These are phyloP conservation scores for Tricholomella constricta DNA, from an alignment of 768 basidiomycete genomes.

Conservation along the genomic window DNA sequence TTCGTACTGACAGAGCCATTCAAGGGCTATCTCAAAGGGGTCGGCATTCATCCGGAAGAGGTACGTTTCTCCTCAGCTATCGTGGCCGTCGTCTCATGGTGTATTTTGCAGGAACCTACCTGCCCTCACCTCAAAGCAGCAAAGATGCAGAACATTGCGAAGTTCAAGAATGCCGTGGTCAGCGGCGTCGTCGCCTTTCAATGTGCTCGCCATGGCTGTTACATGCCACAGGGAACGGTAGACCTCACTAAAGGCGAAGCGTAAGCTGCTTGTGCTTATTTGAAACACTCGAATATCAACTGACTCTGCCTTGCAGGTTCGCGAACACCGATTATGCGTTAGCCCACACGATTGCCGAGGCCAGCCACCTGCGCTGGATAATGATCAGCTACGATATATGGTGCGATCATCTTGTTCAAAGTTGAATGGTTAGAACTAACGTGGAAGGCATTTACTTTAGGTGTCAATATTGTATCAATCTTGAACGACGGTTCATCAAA, in stretches of 20 bases:
- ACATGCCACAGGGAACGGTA: slow-evolving; percentile 21
- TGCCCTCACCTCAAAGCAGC: slow-evolving; percentile 29
- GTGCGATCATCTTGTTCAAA: background rate
- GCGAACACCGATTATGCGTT: slow-evolving; percentile 26
- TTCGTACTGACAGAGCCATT: slow-evolving; percentile 22
- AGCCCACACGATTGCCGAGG: slow-evolving; percentile 10
- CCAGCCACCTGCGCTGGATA: slow-evolving; percentile 15
- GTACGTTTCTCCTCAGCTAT: background rate
- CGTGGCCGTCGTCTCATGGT: background rate
- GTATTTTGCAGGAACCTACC: slow-evolving; percentile 17
- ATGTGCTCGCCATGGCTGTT: slow-evolving; percentile 32
- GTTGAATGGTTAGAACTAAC: too few relatives aligned
- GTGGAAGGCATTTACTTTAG: background rate
- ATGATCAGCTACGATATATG: slow-evolving; percentile 31
- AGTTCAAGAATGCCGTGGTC: slow-evolving; percentile 29
- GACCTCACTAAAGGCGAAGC: slow-evolving; percentile 30
- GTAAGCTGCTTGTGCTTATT: slow-evolving; percentile 15
- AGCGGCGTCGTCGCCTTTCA: slow-evolving; percentile 28
- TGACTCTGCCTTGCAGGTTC: slow-evolving; percentile 15
- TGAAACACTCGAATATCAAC: background rate
- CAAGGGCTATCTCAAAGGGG: slow-evolving; percentile 17
- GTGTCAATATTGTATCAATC: slow-evolving; percentile 26
- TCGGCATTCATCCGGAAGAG: background rate
- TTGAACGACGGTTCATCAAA: slow-evolving; percentile 16
- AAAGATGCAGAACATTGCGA: slow-evolving; percentile 26